Evolutionary conservation across 2,329 filamentous ascomycete genomes (phyloP).

Genomic region (Monosporascus sp.): DNA sequence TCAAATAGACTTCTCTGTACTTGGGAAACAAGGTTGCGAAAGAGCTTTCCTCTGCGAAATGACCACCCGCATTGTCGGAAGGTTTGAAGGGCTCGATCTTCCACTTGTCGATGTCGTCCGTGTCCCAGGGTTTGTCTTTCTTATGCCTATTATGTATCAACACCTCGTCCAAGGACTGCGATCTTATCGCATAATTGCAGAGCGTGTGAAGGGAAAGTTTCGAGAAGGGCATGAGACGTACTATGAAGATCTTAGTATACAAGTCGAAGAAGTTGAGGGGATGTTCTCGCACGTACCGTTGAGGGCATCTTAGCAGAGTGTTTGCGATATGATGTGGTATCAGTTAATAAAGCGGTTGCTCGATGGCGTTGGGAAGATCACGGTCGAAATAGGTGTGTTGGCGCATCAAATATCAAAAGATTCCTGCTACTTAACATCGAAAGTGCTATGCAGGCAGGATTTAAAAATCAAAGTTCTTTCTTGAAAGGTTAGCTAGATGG

Average conservation of each 20-base stretch:
- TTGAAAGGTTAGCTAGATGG: too few species aligned
- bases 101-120: conserved; percentile 96
- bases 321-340: background rate
- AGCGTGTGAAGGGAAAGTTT: background rate
- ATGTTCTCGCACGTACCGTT: background rate
- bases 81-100: conserved; percentile 83
- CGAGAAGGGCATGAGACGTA: background rate
- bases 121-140: conserved; percentile 90
- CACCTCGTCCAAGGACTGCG: too few species aligned
- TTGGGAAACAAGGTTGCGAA: conserved; percentile 88
- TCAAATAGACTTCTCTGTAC: conserved; percentile 91
- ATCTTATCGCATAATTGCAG: too few species aligned
- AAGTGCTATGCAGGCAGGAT: too few species aligned
- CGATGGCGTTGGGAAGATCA: background rate
- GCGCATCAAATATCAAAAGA: background rate
- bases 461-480: too few species aligned
- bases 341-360: background rate
- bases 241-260: background rate
- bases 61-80: conserved; percentile 77
- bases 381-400: background rate
- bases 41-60: conserved; percentile 87
- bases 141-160: conserved; percentile 56
- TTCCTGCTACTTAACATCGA: background rate
- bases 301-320: background rate
- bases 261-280: too few species aligned